Base-by-base conservation (phyloP, 192 early-diverging fungal species). In the Coemansia sp. region DNA sequence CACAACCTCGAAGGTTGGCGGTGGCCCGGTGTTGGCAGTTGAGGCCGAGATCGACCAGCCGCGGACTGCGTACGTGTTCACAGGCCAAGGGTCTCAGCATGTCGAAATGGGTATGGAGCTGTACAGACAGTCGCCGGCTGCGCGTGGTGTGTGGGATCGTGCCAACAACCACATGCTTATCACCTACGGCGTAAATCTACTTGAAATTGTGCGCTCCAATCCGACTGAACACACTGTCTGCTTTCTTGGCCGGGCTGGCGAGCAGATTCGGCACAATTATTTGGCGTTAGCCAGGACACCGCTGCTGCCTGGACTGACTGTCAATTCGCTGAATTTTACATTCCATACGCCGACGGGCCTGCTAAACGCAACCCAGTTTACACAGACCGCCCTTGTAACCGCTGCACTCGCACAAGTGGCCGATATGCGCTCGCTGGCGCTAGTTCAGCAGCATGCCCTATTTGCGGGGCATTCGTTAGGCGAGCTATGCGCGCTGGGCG, bases 71-170 rank as follows among this genome's bases (percentile, higher is more conserved):
- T 97, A 92, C 45, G 86, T 97, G n/a, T 97, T 97, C 62, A 97
- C 94, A 34, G 94, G 94, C 36, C 94, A 97, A 58, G 94, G 94
- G 53, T 92, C 92, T 56, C 94, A 97, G 65, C 87, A 93, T 67
- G 80, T 84, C 26, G 92, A 90, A 51, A 93, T 97, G 94, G 94
- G 94, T 53, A 97, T 97, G 94, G 84, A 85, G 36, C 80, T 97
- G 15, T 97, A 95, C 62, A 77, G 78, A 27, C 79, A 84, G 43
- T 93, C 90, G 2, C 61, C 82, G 19, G 82, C 90, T 49, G 92
- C 94, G 28, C 84, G 83, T 51, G 81, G 79, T 14, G 81, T 95
- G 58, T 97, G 94, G 94, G 89, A 97, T 62, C 83, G 86, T 41
- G 94, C 94, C 48, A 93, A 97, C 57, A 47, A 49, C n/a, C 89